Conservation (phyloP, 345 rosid species). For the Anacardium occidentale region DNA sequence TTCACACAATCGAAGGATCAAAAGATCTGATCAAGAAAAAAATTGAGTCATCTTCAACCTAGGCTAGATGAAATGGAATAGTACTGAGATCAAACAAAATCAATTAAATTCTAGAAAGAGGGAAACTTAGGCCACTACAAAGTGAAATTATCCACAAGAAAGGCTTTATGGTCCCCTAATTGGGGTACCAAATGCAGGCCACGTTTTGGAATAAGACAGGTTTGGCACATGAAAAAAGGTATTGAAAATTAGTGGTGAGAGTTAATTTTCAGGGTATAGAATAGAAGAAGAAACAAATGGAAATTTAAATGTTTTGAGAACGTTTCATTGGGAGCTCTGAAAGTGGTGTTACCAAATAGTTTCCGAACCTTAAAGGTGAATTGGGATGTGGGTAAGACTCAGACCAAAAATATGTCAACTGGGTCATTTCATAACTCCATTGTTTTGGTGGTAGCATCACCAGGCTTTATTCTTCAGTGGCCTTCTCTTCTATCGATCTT, state of each 20-base stretch:
- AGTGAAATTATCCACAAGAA: background rate
- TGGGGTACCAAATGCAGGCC: slow-evolving; percentile 32
- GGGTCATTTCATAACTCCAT: slow-evolving; percentile 23
- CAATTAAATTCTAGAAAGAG: background rate
- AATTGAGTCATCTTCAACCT: slow-evolving; percentile 25
- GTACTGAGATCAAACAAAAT: too few relatives aligned
- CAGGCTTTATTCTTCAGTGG: slow-evolving; percentile 10
- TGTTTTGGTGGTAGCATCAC: background rate
- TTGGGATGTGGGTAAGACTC: slow-evolving; percentile 25
- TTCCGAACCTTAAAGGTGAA: slow-evolving; percentile 26
- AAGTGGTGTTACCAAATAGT: slow-evolving; percentile 23
- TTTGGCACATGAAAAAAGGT: slow-evolving; percentile 18
- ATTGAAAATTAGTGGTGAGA: background rate
- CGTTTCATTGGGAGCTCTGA: slow-evolving; percentile 28
- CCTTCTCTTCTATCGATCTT: slow-evolving; percentile 17
- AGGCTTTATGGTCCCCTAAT: slow-evolving; percentile 22
- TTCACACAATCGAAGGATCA: too few relatives aligned
- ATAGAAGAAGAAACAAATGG: slow-evolving; percentile 3
- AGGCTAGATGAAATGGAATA: background rate
- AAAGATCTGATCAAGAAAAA: slow-evolving; percentile 8
- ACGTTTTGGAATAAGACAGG: slow-evolving; percentile 9
- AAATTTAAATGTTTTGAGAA: background rate
- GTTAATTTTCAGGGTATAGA: background rate
- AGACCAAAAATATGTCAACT: slow-evolving; percentile 25
- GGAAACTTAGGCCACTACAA: background rate